phyloP scores from a whole-genome alignment of 2,329 filamentous ascomycete species.

The Claviceps sp. region DNA sequence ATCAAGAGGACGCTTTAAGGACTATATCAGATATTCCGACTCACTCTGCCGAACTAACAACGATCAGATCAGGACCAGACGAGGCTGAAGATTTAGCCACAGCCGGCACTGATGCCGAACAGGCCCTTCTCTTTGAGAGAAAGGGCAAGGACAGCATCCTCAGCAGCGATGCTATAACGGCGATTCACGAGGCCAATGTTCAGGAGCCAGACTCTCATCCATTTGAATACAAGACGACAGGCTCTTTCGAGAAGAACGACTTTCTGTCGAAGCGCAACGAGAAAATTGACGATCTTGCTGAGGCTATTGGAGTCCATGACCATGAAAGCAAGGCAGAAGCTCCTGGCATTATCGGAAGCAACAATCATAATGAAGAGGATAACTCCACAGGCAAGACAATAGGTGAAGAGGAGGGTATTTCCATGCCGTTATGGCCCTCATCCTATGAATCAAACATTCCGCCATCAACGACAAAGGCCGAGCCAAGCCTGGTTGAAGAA shows the following conservation, averaged over 20 bases:
- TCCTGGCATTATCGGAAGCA: constrained; percentile 4
- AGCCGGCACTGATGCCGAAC: neutral
- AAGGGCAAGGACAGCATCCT: neutral
- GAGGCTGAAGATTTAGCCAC: neutral
- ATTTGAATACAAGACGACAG: neutral
- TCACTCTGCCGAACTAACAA: neutral
- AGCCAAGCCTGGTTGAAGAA: neutral
- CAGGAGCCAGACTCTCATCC: neutral
- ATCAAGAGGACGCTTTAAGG: neutral
- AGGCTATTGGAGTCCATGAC: neutral
- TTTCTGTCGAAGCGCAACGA: neutral
- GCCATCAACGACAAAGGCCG: neutral
- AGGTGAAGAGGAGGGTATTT: constrained; percentile 22
- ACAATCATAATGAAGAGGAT: constrained; percentile 10
- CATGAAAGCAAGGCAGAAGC: neutral
- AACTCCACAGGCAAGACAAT: constrained; percentile 28
- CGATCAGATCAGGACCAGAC: neutral
- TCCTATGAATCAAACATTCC: neutral
- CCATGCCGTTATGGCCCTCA: constrained; percentile 7
- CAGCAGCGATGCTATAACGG: neutral
- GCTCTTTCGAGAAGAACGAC: neutral
- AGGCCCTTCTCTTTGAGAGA: constrained; percentile 2
- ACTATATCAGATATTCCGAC: neutral
- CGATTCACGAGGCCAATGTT: neutral
- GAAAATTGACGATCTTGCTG: neutral